These are phyloP conservation scores for Berkeleyomyces rouxiae DNA, from an alignment of 2,329 filamentous ascomycete species.

Conservation along the genomic window DNA sequence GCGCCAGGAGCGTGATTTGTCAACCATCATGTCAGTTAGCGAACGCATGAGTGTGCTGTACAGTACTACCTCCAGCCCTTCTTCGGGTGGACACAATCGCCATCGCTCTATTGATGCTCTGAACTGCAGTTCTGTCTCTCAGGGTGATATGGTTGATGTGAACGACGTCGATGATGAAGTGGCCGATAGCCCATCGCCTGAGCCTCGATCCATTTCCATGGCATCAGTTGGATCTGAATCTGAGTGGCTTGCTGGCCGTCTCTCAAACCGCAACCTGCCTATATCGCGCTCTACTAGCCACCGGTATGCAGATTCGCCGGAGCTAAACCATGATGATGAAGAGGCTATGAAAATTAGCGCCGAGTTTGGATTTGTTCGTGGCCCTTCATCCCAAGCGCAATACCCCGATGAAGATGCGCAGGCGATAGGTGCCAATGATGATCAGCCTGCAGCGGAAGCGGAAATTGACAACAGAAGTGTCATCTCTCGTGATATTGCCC, in stretches of 20 bases:
- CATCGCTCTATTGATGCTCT: slow-evolving; percentile 13
- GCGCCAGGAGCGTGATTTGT: slow-evolving; percentile 10
- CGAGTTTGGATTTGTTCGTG: slow-evolving; percentile 5
- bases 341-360: background rate
- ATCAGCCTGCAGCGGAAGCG: slow-evolving; percentile 17
- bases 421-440: slow-evolving; percentile 27
- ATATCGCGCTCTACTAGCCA: slow-evolving; percentile 18
- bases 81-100: slow-evolving; percentile 1
- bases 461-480: background rate
- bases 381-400: slow-evolving; percentile 4
- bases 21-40: slow-evolving; percentile 13
- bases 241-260: slow-evolving; percentile 79
- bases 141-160: slow-evolving; percentile 9
- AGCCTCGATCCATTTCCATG: slow-evolving; percentile 57
- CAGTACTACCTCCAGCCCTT: slow-evolving; percentile 6
- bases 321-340: slow-evolving; percentile 36
- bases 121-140: slow-evolving; percentile 6
- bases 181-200: slow-evolving; percentile 28
- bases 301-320: slow-evolving; percentile 29
- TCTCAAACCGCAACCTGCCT: background rate
- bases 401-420: slow-evolving; percentile 23
- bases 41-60: slow-evolving; percentile 10
- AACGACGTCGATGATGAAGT: background rate
- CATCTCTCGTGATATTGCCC: slow-evolving; percentile 15
- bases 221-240: slow-evolving; percentile 91